Base-by-base conservation (phyloP, 805 yeast species). In the Nakazawaea ernobii region DNA sequence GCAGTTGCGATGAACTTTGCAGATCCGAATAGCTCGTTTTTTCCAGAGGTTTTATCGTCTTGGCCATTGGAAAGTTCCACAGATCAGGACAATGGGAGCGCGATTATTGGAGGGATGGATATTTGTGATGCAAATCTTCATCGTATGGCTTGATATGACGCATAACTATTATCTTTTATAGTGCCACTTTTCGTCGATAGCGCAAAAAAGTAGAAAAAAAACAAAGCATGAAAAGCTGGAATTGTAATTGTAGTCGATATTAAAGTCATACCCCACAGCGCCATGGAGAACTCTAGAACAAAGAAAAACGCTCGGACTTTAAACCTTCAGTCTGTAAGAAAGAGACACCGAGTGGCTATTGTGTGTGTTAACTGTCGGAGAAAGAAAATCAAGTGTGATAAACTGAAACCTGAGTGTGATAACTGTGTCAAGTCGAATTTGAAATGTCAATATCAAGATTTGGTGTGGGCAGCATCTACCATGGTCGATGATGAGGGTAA, bases 351-450 rank as follows among this genome's bases (percentile, higher is more conserved):
- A 39, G 75, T 71, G 35, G 70, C 76, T 1, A 55, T 75, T 40
- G 75, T 75, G 7, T 71, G 76, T 52, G 73, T 71, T 49, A 68
- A 65, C 40, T 71, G 76, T 51, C 58, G 75, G 15, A 70, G 62
- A 51, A 71, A 71, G 51, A 71, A 71, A 51, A 75, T 71, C 45
- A 71, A 71, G 51, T 71, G 76, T 58, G 76, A 71, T 49, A 74
- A 74, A 24, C 66, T 67, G 51, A 74, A 70, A 53, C 76, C 76
- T 7, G 36, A 36, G 28, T 46, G 49, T 41, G 42, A 36, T 6
- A 46, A 42, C 35, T 46, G 49, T 37, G 14, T 37, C 37, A 46
- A 46, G 26, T 11, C 43, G 5, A 35, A 41, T 8, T 13, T 35
- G 5, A 46, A 35, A 17, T 46, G 49, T 26, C 41, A 36, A 17